Percentiles rank a stretch among this genome's conserved stretches.
phyloP scores from a whole-genome alignment of 148 eudicot species.

The Vaccinium myrtillus region DNA sequence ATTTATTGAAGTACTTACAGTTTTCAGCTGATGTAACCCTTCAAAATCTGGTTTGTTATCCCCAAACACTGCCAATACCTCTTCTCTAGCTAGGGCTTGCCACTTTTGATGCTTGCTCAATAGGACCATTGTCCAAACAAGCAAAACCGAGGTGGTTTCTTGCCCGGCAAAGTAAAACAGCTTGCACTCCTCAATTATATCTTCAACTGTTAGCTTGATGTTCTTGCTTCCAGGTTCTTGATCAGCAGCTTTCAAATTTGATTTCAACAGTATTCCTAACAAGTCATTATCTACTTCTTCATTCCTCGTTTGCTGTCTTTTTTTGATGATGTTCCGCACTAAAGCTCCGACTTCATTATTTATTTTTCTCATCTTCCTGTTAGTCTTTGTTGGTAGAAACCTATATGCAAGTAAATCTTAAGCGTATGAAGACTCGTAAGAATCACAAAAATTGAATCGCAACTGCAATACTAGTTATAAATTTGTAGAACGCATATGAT shows the following conservation, averaged over 20 bases:
- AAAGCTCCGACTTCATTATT: constrained; percentile 9
- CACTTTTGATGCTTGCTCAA: constrained; percentile 26
- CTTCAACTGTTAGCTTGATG: neutral
- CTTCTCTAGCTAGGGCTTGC: constrained; percentile 32
- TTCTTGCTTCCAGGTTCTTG: neutral
- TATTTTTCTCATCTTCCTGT: constrained; percentile 26
- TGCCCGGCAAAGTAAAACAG: constrained; percentile 18
- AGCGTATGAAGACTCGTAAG: neutral
- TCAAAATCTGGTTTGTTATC: constrained; percentile 31
- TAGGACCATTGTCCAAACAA: constrained; percentile 28
- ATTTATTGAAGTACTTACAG: constrained; percentile 21
- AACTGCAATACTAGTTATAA: neutral
- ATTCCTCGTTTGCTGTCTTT: constrained; percentile 14
- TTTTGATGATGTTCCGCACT: constrained; percentile 13
- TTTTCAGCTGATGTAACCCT: constrained; percentile 32
- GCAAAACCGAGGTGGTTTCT: constrained; percentile 23
- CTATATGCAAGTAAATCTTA: constrained; percentile 8
- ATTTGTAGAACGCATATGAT: neutral
- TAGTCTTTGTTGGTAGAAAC: constrained; percentile 35
- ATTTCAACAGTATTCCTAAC: constrained; percentile 10
- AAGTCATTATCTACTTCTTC: neutral
- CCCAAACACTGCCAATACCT: constrained; percentile 33
- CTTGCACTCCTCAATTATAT: constrained; percentile 15
- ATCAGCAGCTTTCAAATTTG: neutral
- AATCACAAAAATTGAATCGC: neutral